Evolutionary conservation across 2,329 filamentous ascomycete species (phyloP).

Genomic region (Davidsoniella eucalypti): DNA sequence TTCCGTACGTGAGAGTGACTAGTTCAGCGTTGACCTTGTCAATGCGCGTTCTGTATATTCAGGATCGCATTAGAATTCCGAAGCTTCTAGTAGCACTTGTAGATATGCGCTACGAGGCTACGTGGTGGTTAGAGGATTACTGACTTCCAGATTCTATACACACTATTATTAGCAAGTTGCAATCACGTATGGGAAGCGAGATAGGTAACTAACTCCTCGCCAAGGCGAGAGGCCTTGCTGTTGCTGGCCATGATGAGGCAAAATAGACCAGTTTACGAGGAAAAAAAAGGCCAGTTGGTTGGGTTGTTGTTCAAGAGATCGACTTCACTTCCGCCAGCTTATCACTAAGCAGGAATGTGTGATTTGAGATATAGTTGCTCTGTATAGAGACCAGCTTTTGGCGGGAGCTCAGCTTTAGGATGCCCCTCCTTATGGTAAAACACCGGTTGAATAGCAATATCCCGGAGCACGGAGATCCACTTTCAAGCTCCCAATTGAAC

Average conservation of each 20-base stretch:
- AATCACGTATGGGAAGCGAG: not conserved
- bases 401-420: not conserved
- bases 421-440: slow-evolving; percentile 6
- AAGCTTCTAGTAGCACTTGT: not conserved
- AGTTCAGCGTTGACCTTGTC: slow-evolving; percentile 98
- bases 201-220: slow-evolving; percentile 38
- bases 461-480: not conserved
- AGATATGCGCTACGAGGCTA: not conserved
- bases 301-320: not conserved
- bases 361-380: not conserved
- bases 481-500: slow-evolving; percentile 1
- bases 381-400: not conserved
- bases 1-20: slow-evolving; percentile 93
- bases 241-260: slow-evolving; percentile 36
- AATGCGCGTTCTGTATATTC: slow-evolving; percentile 56
- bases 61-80: not conserved
- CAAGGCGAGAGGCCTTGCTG: slow-evolving; percentile 43
- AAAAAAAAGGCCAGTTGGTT: not conserved
- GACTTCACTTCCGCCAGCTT: too few species aligned
- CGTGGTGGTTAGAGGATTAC: slow-evolving; percentile 21
- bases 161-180: slow-evolving; percentile 13
- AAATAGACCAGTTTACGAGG: not conserved
- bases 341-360: too few species aligned
- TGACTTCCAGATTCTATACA: slow-evolving; percentile 77
- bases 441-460: not conserved